Conservation (phyloP, 768 basidiomycete species). For the Psilocybe sp. region DNA sequence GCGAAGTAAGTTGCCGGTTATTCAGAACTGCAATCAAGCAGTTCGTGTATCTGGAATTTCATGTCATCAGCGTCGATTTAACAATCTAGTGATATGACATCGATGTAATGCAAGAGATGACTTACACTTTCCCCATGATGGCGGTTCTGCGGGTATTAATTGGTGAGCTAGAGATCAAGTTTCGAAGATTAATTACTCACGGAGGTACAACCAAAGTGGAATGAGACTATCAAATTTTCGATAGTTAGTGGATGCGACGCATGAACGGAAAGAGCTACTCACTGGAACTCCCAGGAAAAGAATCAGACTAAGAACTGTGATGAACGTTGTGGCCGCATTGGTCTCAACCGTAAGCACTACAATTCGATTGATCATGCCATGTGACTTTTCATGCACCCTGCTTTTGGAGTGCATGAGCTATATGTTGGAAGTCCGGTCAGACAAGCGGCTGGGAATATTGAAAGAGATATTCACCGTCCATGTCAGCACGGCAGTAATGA, state of each 20-base stretch:
- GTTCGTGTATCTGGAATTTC: background rate
- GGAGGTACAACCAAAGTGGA: conserved; percentile 8
- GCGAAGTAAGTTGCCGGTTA: conserved; percentile 1
- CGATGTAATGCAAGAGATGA: too few relatives aligned
- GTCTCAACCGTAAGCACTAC: conserved; percentile 5
- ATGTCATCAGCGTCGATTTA: too few relatives aligned
- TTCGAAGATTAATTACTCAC: background rate
- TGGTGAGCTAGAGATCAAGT: background rate
- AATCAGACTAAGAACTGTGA: conserved; percentile 3
- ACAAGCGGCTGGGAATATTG: too few relatives aligned
- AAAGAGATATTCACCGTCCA: background rate
- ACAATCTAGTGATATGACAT: too few relatives aligned
- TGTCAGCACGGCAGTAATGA: conserved; percentile 3
- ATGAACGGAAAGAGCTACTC: background rate
- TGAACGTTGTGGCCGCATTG: conserved; percentile 4
- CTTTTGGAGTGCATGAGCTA: conserved; percentile 2
- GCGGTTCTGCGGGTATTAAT: background rate
- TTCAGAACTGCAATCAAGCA: conserved; percentile 6
- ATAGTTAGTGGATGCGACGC: background rate
- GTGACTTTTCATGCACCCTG: background rate
- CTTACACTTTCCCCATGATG: background rate
- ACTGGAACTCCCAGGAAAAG: conserved; percentile 7
- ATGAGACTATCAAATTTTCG: background rate
- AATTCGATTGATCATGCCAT: conserved; percentile 7
- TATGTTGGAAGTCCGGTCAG: background rate